Evolutionary conservation across 2,329 filamentous ascomycete genomes (phyloP), one percentile per base, ranked within the genome.

Genomic region (Scortechinia acanthostroma): DNA sequence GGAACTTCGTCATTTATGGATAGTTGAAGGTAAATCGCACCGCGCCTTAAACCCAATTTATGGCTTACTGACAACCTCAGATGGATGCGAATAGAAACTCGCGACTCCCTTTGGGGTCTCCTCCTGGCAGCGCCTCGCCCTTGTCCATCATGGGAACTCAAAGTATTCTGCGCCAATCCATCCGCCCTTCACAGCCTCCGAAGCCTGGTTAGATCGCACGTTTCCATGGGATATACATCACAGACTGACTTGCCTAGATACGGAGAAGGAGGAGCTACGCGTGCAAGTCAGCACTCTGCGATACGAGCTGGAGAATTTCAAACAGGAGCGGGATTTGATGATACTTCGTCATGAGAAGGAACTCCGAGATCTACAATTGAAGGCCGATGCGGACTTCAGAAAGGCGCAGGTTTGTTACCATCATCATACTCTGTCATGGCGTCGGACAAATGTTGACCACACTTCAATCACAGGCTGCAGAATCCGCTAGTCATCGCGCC

Each of bases 261-360:
- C 35, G 13, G 35, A 40, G 35, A 81, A 81, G 50, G 79, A 84
- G 50, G 77, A 81, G 46, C 60, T 83, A n/a, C 76, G 79, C 45
- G 76, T 80, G 2, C 75, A 80, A 57, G 62, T 83, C 42, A 81
- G 78, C 50, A 74, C 76, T 0, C 60, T 82, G 22, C 74, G 73
- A 50, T 84, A 83, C 61, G 80, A 84, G 51, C 57, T 83, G 40
- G 76, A 81, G 47, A 76, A 77, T 25, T 58, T 80, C 30, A 80
- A 77, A 50, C 77, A 83, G 51, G 79, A 83, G 51, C 71, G 75
- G 47, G 77, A 81, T 22, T 59, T 83, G 50, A 61, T 69, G 47
- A 65, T 66, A 17, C 58, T 83, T 21, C 73, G 74, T 44, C 76
- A 81, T 51, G 73, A 80, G 52, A 74, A 78, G 51, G 79, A 82